phyloP scores from a whole-genome alignment of 2,329 filamentous ascomycete genomes.

The Venturia nashicola region DNA sequence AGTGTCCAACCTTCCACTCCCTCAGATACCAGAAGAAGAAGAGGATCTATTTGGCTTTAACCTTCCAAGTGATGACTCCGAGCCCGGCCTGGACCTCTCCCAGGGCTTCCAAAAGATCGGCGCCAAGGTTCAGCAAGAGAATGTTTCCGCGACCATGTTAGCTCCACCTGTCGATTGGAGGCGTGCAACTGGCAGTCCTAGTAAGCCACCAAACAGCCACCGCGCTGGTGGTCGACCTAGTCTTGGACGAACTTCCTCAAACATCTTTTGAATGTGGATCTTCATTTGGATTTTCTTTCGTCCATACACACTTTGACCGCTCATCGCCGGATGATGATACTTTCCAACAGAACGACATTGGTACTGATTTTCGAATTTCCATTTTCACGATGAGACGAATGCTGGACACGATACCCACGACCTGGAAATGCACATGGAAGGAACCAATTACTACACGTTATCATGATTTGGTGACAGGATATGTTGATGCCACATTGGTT shows the following conservation, averaged over 20 bases:
- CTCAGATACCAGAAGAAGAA: constrained; percentile 8
- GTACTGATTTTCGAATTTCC: neutral
- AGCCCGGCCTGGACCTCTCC: constrained; percentile 56
- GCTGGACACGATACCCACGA: neutral
- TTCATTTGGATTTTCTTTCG: neutral
- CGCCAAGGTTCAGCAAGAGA: constrained; percentile 15
- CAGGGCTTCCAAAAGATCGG: constrained; percentile 69
- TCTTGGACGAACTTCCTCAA: constrained; percentile 5
- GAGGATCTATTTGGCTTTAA: constrained; percentile 16
- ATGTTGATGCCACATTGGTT: neutral
- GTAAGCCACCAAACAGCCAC: neutral
- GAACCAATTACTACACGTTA: neutral
- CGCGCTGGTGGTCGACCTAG: neutral
- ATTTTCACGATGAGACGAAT: constrained; percentile 4
- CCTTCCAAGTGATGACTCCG: constrained; percentile 46
- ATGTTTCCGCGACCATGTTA: neutral
- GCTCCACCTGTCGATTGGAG: constrained; percentile 3
- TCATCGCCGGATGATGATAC: neutral
- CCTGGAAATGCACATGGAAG: neutral
- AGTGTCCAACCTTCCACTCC: constrained; percentile 10
- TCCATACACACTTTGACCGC: neutral
- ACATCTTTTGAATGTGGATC: neutral
- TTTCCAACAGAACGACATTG: neutral
- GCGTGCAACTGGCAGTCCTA: constrained; percentile 1
- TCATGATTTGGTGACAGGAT: neutral